Conservation (phyloP, 1,284 basidiomycete genomes). For the Cryptococcus depauperatus region DNA sequence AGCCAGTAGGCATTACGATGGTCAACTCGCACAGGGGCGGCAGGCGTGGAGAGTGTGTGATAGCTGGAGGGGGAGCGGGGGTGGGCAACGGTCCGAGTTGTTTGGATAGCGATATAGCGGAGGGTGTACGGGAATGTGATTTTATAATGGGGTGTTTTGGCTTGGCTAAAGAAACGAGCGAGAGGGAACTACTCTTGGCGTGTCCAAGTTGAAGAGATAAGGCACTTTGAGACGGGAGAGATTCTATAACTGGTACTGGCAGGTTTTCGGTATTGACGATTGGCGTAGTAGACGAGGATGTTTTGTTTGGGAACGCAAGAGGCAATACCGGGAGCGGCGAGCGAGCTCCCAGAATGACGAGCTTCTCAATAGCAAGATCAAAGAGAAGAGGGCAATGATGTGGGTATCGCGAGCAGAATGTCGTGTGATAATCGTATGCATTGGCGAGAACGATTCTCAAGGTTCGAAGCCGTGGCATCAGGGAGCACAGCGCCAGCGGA, state of each 20-base stretch:
- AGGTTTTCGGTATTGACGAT: neutral
- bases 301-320: constrained; percentile 6
- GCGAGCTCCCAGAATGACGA: constrained; percentile 11
- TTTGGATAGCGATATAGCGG: too few species aligned
- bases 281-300: neutral
- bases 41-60: constrained; percentile 1
- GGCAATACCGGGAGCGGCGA: constrained; percentile 12
- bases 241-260: neutral
- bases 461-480: constrained; percentile 5
- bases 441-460: constrained; percentile 9
- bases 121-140: neutral
- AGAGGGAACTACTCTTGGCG: neutral
- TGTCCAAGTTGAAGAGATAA: neutral
- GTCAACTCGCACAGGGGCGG: constrained; percentile 3
- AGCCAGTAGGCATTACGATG: constrained; percentile 10
- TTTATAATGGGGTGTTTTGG: neutral
- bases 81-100: neutral
- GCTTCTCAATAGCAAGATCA: constrained; percentile 7
- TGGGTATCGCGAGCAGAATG: constrained; percentile 11
- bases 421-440: constrained; percentile 12
- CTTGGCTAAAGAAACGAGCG: neutral
- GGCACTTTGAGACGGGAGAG: neutral
- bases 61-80: neutral
- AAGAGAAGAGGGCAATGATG: constrained; percentile 6
- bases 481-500: constrained; percentile 2